These are phyloP conservation scores for Rutstroemia sp. DNA, from an alignment of 2,329 filamentous ascomycete genomes.

Conservation along the genomic window DNA sequence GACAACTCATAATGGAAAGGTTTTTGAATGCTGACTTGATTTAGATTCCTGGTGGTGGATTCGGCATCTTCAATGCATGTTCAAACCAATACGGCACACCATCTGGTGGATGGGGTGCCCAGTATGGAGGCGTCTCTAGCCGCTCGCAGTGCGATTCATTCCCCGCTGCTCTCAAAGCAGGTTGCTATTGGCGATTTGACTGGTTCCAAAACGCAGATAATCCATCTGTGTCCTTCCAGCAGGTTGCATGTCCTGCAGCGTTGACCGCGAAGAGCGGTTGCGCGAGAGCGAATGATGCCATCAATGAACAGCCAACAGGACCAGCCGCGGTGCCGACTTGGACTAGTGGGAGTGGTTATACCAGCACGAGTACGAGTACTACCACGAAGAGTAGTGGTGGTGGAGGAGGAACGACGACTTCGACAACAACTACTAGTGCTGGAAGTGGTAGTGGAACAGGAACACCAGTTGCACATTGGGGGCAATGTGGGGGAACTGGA, in stretches of 20 bases:
- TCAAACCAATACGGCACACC: constrained; percentile 39
- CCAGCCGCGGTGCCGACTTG: not conserved
- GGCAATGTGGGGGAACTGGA: constrained; percentile 4
- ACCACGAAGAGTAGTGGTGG: not conserved
- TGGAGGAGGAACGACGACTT: not conserved
- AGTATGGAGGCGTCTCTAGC: constrained; percentile 41
- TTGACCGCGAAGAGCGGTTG: constrained; percentile 38
- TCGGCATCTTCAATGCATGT: constrained; percentile 48
- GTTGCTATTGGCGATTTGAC: constrained; percentile 46
- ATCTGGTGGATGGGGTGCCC: constrained; percentile 36
- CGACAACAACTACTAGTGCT: not conserved
- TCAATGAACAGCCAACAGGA: constrained; percentile 5
- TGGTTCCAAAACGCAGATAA: constrained; percentile 44
- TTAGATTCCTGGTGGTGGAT: constrained; percentile 47
- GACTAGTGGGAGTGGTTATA: not conserved
- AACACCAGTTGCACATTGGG: not conserved
- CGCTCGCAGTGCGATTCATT: constrained; percentile 37
- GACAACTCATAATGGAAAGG: not conserved
- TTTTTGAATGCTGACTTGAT: too few species aligned
- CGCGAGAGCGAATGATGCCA: constrained; percentile 6
- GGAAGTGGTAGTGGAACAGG: not conserved
- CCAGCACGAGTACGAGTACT: not conserved
- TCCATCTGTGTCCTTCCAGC: constrained; percentile 36
- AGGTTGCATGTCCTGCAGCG: constrained; percentile 39
- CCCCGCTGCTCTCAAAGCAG: constrained; percentile 35